These are phyloP conservation scores for Microcera coccophila DNA, from an alignment of 2,329 filamentous ascomycete genomes.

Conservation along the genomic window DNA sequence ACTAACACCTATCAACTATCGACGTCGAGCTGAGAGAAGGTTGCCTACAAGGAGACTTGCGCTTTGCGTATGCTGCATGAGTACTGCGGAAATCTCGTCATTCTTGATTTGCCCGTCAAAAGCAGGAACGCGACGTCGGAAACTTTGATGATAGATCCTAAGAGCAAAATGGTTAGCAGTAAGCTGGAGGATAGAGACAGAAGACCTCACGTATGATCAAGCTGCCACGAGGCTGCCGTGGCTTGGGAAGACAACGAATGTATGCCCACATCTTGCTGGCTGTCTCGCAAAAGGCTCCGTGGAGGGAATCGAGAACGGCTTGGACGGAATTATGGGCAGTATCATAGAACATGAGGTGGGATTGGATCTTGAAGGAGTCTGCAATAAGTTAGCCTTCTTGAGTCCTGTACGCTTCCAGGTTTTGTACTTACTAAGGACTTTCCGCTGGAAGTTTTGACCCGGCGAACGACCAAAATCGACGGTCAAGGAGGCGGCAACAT, in stretches of 20 bases:
- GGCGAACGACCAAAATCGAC: conserved; percentile 70
- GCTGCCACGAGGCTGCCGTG: conserved; percentile 51
- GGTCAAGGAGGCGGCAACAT: conserved; percentile 71
- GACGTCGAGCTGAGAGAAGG: neutral
- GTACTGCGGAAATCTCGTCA: conserved; percentile 47
- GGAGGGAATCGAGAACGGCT: conserved; percentile 71
- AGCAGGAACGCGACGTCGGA: conserved; percentile 61
- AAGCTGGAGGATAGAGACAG: neutral
- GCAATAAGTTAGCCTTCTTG: neutral
- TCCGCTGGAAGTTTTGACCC: conserved; percentile 75
- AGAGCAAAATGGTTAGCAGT: conserved; percentile 3
- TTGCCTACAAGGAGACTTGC: conserved; percentile 59
- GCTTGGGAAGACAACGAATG: conserved; percentile 52
- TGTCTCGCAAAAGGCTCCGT: conserved; percentile 70
- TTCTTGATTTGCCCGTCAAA: conserved; percentile 53
- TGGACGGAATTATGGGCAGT: conserved; percentile 67
- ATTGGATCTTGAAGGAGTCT: conserved; percentile 76
- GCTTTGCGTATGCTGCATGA: conserved; percentile 55
- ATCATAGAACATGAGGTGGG: conserved; percentile 80
- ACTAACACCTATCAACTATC: neutral
- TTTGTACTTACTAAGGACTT: conserved; percentile 59
- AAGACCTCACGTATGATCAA: conserved; percentile 61
- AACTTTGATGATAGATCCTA: conserved; percentile 63
- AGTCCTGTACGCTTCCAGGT: neutral
- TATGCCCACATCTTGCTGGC: conserved; percentile 72